Percentiles rank a stretch among this genome's conserved stretches.
phyloP scores from a whole-genome alignment of 2,329 filamentous ascomycete genomes.

The Pseudogymnoascus sp. region DNA sequence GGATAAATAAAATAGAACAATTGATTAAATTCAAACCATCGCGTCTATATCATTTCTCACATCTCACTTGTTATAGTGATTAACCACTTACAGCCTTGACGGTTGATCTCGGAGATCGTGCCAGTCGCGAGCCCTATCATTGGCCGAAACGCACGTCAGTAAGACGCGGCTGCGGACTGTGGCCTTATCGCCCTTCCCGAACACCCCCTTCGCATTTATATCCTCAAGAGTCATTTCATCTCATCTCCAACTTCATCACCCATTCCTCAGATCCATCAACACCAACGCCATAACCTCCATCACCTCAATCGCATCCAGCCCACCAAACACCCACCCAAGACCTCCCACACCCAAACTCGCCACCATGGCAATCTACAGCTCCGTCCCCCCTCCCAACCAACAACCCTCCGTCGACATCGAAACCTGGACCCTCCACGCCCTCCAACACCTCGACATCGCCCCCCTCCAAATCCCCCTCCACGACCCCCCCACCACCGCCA shows the following conservation, averaged over 20 bases:
- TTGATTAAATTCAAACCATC: not conserved
- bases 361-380: slow-evolving; percentile 44
- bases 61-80: not conserved
- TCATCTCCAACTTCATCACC: not conserved
- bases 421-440: slow-evolving; percentile 55
- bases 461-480: slow-evolving; percentile 21
- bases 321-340: not conserved
- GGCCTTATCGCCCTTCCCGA: not conserved
- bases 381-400: slow-evolving; percentile 42
- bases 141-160: not conserved
- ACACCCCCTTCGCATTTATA: not conserved
- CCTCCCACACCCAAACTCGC: not conserved
- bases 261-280: not conserved
- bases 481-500: slow-evolving; percentile 21
- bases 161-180: not conserved
- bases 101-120: not conserved
- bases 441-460: slow-evolving; percentile 28
- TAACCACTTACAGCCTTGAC: not conserved
- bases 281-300: not conserved
- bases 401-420: slow-evolving; percentile 47
- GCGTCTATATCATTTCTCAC: not conserved
- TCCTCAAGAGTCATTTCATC: not conserved
- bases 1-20: not conserved
- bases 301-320: not conserved
- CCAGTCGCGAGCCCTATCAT: not conserved